These are phyloP conservation scores for Oryza nivara DNA, from an alignment of 176 grass and related monocot species.

Conservation along the genomic window DNA sequence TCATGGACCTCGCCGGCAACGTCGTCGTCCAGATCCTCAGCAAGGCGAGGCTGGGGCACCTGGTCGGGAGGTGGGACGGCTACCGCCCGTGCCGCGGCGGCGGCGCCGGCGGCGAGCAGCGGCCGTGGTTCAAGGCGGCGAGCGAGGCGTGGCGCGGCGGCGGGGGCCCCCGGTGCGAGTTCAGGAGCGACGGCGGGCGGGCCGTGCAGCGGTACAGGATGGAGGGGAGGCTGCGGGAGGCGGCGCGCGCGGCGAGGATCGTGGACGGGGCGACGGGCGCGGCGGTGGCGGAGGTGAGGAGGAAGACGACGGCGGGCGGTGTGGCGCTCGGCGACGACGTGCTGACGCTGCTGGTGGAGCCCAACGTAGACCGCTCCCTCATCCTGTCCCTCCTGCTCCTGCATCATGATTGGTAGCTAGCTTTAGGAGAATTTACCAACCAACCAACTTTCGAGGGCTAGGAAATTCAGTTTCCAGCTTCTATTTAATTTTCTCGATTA, in stretches of 20 bases:
- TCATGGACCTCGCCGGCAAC: conserved; percentile 82
- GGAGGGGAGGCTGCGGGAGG: conserved; percentile 39
- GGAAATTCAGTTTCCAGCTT: too few relatives aligned
- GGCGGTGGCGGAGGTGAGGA: conserved; percentile 76
- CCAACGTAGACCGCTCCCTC: conserved; percentile 67
- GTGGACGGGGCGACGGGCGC: conserved; percentile 62
- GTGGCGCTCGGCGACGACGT: conserved; percentile 77
- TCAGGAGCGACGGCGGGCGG: conserved; percentile 20
- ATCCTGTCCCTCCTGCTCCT: conserved; percentile 79
- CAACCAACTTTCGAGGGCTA: too few relatives aligned
- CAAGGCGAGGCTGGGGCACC: conserved; percentile 44
- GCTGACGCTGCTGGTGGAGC: conserved; percentile 70
- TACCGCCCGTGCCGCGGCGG: conserved; percentile 23
- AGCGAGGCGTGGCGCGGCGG: conserved; percentile 35
- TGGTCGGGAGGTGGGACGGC: conserved; percentile 65
- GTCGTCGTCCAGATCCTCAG: conserved; percentile 62
- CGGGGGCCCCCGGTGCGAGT: conserved; percentile 50
- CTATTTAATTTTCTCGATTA: too few relatives aligned
- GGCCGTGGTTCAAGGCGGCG: conserved; percentile 68
- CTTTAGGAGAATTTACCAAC: too few relatives aligned
- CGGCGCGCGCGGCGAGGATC: conserved; percentile 47
- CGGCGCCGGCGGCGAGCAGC: background rate
- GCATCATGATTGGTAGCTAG: background rate
- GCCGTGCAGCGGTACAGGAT: conserved; percentile 54
- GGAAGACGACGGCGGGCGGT: conserved; percentile 72